phyloP scores from a whole-genome alignment of 1,139 yeast species.

The Lodderomyces elongisporus region DNA sequence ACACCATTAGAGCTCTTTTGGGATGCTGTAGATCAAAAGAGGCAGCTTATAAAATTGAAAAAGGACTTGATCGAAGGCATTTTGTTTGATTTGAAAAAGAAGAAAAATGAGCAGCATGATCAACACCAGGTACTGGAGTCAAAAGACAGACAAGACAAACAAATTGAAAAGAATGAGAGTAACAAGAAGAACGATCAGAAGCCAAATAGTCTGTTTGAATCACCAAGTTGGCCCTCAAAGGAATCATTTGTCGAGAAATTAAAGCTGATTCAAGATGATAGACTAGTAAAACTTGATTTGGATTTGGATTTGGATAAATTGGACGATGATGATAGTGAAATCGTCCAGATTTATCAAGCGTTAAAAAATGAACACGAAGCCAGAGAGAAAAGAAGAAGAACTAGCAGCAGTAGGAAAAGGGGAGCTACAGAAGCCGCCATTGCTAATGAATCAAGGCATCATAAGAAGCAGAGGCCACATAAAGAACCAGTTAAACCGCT shows the following conservation, averaged over 20 bases:
- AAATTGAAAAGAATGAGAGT: too few species aligned
- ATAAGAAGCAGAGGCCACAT: too few species aligned
- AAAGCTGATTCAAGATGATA: constrained; percentile 21
- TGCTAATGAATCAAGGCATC: neutral
- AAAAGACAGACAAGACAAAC: too few species aligned
- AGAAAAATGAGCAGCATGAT: too few species aligned
- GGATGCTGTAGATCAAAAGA: constrained; percentile 67
- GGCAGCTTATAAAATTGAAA: constrained; percentile 51
- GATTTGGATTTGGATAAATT: neutral
- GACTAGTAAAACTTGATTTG: constrained; percentile 10
- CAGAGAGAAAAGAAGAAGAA: too few species aligned
- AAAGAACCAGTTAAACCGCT: neutral
- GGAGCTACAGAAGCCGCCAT: neutral
- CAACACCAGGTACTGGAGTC: too few species aligned
- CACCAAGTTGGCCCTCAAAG: constrained; percentile 16
- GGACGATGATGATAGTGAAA: constrained; percentile 1
- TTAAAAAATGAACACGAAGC: constrained; percentile 2
- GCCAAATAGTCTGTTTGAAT: too few species aligned
- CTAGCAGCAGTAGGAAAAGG: constrained; percentile 2
- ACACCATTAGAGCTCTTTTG: constrained; percentile 72
- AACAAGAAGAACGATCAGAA: too few species aligned
- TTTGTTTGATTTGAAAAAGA: constrained; percentile 29
- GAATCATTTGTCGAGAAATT: constrained; percentile 20
- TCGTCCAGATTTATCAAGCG: constrained; percentile 2
- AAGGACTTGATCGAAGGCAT: constrained; percentile 55